phyloP scores from a whole-genome alignment of 2,329 filamentous ascomycete genomes.

The Aplosporella prunicola region DNA sequence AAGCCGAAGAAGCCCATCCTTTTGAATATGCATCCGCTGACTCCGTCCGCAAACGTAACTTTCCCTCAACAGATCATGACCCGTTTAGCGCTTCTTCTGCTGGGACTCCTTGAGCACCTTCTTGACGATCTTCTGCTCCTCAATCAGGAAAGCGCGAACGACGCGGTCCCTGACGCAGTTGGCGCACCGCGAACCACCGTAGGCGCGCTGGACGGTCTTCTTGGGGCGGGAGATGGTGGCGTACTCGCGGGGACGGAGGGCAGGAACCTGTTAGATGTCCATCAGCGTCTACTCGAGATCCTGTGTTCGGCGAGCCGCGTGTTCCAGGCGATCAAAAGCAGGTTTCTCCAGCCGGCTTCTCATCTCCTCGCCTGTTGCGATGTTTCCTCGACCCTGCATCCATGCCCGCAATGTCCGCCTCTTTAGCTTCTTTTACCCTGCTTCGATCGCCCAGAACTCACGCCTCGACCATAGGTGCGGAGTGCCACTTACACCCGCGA shows the following conservation, averaged over 20 bases:
- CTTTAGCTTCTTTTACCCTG: background rate
- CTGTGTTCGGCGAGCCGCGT: background rate
- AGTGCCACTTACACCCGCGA: slow-evolving; percentile 77
- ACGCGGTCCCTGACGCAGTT: slow-evolving; percentile 98
- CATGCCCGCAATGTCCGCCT: background rate
- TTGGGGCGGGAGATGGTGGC: slow-evolving; percentile 93
- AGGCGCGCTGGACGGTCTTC: slow-evolving; percentile 98
- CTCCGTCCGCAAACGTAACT: slow-evolving; percentile 11
- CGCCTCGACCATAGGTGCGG: background rate
- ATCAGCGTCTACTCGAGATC: slow-evolving; percentile 2
- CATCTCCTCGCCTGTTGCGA: too few species aligned
- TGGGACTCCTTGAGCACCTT: slow-evolving; percentile 99
- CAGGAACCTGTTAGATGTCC: slow-evolving; percentile 61
- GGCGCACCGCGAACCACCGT: slow-evolving; percentile 96
- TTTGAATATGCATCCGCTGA: slow-evolving; percentile 11
- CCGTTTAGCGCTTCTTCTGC: slow-evolving; percentile 54
- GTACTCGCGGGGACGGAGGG: slow-evolving; percentile 97
- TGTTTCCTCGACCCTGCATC: background rate
- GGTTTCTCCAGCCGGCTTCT: background rate
- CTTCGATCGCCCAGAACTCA: background rate
- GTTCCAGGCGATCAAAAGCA: background rate
- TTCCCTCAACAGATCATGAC: slow-evolving; percentile 7
- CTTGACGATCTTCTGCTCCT: slow-evolving; percentile 99
- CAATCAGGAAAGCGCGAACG: slow-evolving; percentile 96
- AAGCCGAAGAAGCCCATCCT: slow-evolving; percentile 12